phyloP scores from a whole-genome alignment of 2,329 filamentous ascomycete genomes.

The Hypoxylon sp. region DNA sequence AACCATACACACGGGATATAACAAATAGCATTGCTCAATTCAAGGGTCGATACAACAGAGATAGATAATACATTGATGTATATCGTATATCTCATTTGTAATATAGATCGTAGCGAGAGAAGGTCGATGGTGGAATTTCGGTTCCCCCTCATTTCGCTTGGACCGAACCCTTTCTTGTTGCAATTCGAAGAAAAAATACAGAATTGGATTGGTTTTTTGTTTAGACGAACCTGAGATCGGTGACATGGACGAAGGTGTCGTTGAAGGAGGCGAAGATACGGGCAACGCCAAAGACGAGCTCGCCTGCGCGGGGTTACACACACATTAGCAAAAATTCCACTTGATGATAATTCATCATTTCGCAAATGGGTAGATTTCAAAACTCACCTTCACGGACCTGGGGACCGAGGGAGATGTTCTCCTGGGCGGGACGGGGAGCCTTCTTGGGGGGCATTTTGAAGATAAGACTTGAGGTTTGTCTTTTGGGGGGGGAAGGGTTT shows the following conservation, averaged over 20 bases:
- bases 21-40: constrained; percentile 14
- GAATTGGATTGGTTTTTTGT: constrained; percentile 26
- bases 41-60: constrained; percentile 2
- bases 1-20: constrained; percentile 50
- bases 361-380: constrained; percentile 4
- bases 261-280: constrained; percentile 98
- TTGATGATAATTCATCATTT: constrained; percentile 11
- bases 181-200: not conserved
- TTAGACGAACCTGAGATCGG: constrained; percentile 87
- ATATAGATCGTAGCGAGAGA: constrained; percentile 22
- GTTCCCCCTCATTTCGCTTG: constrained; percentile 31
- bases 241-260: constrained; percentile 97
- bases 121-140: constrained; percentile 22
- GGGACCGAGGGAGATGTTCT: constrained; percentile 98
- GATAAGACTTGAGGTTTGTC: too few species aligned
- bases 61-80: too few species aligned
- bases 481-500: constrained; percentile 44
- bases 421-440: constrained; percentile 81
- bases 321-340: constrained; percentile 40
- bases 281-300: constrained; percentile 97
- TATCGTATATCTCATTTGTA: constrained; percentile 10
- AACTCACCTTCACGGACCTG: constrained; percentile 91
- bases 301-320: constrained; percentile 68
- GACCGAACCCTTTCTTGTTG: constrained; percentile 7
- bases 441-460: constrained; percentile 94